Percentiles rank a stretch among this genome's conserved stretches.
Evolutionary conservation across 306 rosid species (phyloP).

Genomic region (Prinsepia uniflora): DNA sequence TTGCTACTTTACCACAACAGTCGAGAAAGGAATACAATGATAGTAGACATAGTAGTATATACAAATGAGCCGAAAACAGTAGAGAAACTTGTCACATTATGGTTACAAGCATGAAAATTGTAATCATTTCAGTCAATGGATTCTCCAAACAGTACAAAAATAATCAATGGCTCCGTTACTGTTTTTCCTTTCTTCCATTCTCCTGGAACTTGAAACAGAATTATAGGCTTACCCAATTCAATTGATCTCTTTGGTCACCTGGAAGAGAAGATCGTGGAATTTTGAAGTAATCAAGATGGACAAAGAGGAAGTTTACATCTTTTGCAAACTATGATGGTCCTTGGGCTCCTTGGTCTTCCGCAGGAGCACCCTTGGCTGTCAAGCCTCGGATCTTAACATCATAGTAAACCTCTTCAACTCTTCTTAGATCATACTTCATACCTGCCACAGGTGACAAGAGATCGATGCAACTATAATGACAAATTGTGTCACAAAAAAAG

Average conservation of each 20-base stretch:
- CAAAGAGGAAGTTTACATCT: slow-evolving; percentile 7
- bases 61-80: no score
- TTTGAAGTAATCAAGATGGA: background rate
- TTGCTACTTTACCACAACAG: background rate
- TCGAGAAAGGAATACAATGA: no score
- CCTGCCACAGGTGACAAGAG: slow-evolving; percentile 41
- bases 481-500: background rate
- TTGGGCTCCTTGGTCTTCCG: slow-evolving; percentile 36
- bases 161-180: background rate
- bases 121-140: no score
- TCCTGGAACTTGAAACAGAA: background rate
- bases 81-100: background rate
- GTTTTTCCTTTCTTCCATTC: background rate
- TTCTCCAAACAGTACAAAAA: background rate
- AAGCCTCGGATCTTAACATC: slow-evolving; percentile 93
- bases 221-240: background rate
- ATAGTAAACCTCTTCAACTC: slow-evolving; percentile 87
- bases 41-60: no score
- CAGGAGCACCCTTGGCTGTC: slow-evolving; percentile 43
- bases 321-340: slow-evolving; percentile 26
- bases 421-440: slow-evolving; percentile 88
- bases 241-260: background rate
- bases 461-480: slow-evolving; percentile 4
- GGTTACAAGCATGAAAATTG: background rate
- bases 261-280: no score